These are phyloP conservation scores for Colletotrichum brevisporum DNA, from an alignment of 2,329 filamentous ascomycete species.

Conservation along the genomic window DNA sequence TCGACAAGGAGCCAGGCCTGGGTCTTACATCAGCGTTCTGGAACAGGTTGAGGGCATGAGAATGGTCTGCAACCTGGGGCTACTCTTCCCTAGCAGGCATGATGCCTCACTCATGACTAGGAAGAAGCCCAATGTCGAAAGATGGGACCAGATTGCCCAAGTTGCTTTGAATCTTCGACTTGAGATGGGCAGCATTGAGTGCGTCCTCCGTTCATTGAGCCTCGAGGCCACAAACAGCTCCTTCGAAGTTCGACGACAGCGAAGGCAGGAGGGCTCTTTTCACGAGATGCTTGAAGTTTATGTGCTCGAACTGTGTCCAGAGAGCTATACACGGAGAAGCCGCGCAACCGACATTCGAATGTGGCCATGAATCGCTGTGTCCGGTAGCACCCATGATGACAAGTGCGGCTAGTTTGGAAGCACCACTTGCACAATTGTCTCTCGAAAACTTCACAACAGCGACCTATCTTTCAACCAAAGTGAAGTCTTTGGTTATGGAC, in stretches of 20 bases:
- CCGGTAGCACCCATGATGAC: slow-evolving; percentile 45
- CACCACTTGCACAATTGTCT: background rate
- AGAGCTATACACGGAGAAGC: background rate
- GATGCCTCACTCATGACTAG: background rate
- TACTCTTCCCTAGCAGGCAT: slow-evolving; percentile 53
- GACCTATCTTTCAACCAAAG: slow-evolving; percentile 48
- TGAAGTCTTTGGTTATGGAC: slow-evolving; percentile 51
- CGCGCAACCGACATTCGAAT: slow-evolving; percentile 22
- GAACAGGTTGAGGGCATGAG: slow-evolving; percentile 61
- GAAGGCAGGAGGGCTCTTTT: slow-evolving; percentile 41
- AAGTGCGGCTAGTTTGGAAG: slow-evolving; percentile 44
- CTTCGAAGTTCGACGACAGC: slow-evolving; percentile 43
- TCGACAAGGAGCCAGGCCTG: slow-evolving; percentile 4
- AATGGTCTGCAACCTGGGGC: slow-evolving; percentile 61
- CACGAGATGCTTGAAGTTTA: slow-evolving; percentile 50
- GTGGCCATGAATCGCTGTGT: slow-evolving; percentile 46
- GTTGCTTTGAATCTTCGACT: slow-evolving; percentile 49
- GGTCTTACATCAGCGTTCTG: slow-evolving; percentile 56
- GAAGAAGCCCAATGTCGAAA: background rate
- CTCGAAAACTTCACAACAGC: background rate
- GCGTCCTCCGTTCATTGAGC: slow-evolving; percentile 46
- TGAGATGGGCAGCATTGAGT: slow-evolving; percentile 46
- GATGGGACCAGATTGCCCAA: slow-evolving; percentile 50
- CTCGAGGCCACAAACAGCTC: slow-evolving; percentile 45
- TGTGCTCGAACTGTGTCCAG: slow-evolving; percentile 49